Percentiles rank a stretch among this genome's conserved stretches.
phyloP scores from a whole-genome alignment of 179 eudicot species.

The Heliamphora pulchella region DNA sequence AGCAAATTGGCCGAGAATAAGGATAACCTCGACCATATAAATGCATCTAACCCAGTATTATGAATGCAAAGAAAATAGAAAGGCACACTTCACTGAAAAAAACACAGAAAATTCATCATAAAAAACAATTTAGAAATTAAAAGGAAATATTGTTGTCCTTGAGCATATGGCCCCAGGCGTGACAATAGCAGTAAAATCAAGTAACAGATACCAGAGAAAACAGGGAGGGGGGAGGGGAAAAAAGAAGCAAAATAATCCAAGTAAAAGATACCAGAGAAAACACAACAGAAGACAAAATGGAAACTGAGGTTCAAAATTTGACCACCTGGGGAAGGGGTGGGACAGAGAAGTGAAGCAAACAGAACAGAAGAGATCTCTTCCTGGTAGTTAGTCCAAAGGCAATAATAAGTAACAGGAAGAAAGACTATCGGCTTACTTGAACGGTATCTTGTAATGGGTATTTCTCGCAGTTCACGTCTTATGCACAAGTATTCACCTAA shows the following conservation, averaged over 20 bases:
- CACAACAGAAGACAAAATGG: no score
- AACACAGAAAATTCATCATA: neutral
- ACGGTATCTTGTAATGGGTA: slow-evolving; percentile 72
- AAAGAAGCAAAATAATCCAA: no score
- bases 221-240: no score
- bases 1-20: neutral
- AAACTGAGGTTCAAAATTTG: neutral
- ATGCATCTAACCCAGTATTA: neutral
- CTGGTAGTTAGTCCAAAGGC: neutral
- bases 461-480: slow-evolving; percentile 75
- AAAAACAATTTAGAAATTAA: neutral
- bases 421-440: slow-evolving; percentile 60
- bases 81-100: neutral
- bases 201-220: no score
- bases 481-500: slow-evolving; percentile 88
- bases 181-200: no score
- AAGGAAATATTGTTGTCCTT: neutral
- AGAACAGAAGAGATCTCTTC: neutral
- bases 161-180: no score
- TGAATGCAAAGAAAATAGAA: slow-evolving; percentile 6
- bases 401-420: slow-evolving; percentile 1
- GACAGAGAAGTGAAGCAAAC: neutral
- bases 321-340: neutral
- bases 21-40: neutral
- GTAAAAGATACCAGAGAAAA: neutral